Evolutionary conservation across 768 basidiomycete species (phyloP).

Genomic region (Kwoniella heveanensis): DNA sequence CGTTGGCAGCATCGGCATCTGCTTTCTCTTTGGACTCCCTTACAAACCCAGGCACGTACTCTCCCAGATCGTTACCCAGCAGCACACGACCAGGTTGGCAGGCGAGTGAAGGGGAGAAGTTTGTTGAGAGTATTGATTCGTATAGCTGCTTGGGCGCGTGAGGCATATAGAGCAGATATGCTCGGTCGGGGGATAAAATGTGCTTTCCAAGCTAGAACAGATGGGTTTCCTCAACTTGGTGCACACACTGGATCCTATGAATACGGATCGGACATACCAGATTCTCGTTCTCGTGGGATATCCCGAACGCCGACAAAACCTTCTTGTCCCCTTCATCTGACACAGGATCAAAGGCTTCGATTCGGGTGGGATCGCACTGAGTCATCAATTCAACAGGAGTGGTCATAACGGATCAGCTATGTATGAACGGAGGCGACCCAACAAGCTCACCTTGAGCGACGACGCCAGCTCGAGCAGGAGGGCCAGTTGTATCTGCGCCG

Average conservation of each 20-base stretch:
- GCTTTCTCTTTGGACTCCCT: neutral
- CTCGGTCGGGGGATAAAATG: conserved; percentile 15
- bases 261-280: conserved; percentile 25
- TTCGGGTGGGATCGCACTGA: conserved; percentile 10
- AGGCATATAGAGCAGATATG: conserved; percentile 46
- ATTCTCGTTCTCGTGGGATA: conserved; percentile 31
- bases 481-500: conserved; percentile 47
- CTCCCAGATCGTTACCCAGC: conserved; percentile 45
- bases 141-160: conserved; percentile 45
- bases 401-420: too few species aligned
- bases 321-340: conserved; percentile 37
- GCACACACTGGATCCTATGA: too few species aligned
- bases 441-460: conserved; percentile 26
- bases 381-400: too few species aligned
- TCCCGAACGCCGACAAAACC: conserved; percentile 20
- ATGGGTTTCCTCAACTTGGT: too few species aligned
- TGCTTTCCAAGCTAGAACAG: conserved; percentile 38
- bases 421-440: too few species aligned
- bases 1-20: neutral
- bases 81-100: conserved; percentile 22
- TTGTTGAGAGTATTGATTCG: conserved; percentile 32
- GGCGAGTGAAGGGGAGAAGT: conserved; percentile 28
- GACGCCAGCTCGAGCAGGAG: conserved; percentile 35
- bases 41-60: conserved; percentile 36
- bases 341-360: conserved; percentile 41